Evolutionary conservation across 495 filamentous ascomycete species (phyloP), one percentile per base, ranked within the genome.

Genomic region (Corynascus novoguineensis): DNA sequence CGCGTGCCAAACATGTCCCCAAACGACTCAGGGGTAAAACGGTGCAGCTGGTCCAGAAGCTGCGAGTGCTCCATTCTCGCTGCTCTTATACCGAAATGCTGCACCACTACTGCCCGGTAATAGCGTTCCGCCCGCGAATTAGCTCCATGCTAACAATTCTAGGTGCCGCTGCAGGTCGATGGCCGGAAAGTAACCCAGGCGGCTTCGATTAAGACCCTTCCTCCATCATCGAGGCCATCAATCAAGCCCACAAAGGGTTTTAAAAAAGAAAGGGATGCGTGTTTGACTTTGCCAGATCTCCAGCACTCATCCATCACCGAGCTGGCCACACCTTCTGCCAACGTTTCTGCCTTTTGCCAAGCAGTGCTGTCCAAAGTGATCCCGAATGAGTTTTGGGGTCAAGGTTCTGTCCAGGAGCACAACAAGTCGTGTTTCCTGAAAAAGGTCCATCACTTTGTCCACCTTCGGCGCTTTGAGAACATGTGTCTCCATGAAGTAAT

Each of bases 331-430:
- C 81, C 89, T 2, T 56, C 74, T 4, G 73, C 87, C 0, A 77
- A 82, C 21, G 84, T 97, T 11, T 96, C 93, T 5, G 88, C 92
- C 4, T 97, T 95, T 65, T 96, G 91, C 64, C 84, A 87, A 51
- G 85, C 90, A 8, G 84, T 87, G 4, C 62, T 97, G 5, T 73
- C 73, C 11, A 87, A 80, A 40, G 70, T 96, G n/a, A 79, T 98
- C 29, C 92, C 93, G 1, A 70, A 73, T 10, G 81, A 74, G 10
- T 89, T 95, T 55, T 96, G 86, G 80, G 93, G 92, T 1, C 61
- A 59, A 34, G 81, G 79, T 0, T 53, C 71, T 3, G 70, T 68
- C 1, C 79, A 81, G 28, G 60, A 61, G 14, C 66, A 77, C 10
- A 96, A 97, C 70, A 76, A 78, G 58, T 63, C 60, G 9, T 62